A percentile compares a stretch with the other conserved stretches of the same genome.
These are phyloP conservation scores for Trichoderma harzianum DNA, from an alignment of 2,329 filamentous ascomycete genomes.

Conservation along the genomic window DNA sequence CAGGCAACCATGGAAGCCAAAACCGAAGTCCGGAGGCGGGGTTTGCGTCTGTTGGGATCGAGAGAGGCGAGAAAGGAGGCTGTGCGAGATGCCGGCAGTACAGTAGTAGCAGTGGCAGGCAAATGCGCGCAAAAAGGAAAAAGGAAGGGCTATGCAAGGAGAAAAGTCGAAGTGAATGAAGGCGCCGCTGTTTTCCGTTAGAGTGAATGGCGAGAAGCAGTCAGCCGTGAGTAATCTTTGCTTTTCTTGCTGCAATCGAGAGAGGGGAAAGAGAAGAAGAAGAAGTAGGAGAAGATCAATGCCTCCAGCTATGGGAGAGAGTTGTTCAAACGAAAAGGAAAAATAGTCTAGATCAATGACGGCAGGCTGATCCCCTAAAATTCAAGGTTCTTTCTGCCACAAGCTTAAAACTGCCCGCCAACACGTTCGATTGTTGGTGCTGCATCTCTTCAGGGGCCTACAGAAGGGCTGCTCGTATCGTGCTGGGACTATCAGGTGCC, in stretches of 20 bases:
- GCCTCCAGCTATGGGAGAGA: not conserved
- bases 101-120: not conserved
- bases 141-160: not conserved
- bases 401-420: not conserved
- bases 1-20: not conserved
- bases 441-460: not conserved
- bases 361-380: not conserved
- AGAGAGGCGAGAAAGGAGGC: constrained; percentile 3
- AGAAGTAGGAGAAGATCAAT: not conserved
- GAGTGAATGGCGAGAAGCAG: not conserved
- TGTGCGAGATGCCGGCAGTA: not conserved
- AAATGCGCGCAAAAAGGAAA: not conserved
- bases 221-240: not conserved
- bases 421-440: not conserved
- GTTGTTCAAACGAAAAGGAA: not conserved
- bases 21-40: not conserved
- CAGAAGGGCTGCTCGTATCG: not conserved
- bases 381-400: not conserved
- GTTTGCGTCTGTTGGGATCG: not conserved
- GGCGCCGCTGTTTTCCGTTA: not conserved
- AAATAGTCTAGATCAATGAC: not conserved
- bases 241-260: not conserved
- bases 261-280: not conserved
- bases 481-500: not conserved
- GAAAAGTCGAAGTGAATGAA: not conserved